Evolutionary conservation across 805 yeast species (phyloP), one percentile per base, ranked within the genome.

Genomic region (Clavispora carvajalis): DNA sequence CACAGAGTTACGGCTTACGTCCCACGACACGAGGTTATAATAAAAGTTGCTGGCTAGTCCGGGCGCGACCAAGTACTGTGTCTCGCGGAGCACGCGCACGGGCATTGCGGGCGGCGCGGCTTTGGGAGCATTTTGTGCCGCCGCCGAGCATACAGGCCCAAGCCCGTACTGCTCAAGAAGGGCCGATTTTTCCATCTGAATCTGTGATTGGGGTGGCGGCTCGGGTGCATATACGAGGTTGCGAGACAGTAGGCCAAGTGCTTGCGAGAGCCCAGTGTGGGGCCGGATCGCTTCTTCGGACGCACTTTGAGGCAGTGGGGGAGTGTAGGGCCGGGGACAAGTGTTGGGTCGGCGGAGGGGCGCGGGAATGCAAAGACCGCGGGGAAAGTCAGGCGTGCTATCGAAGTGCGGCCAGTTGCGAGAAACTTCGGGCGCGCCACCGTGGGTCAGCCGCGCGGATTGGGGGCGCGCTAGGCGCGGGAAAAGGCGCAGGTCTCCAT

Each of bases 21-120:
- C 78, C 95, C 95, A 87, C 5, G 87, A 74, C 0, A 87, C 73
- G 40, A 85, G 64, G 53, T 85, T 85, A 1, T 86, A 73, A 59
- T 87, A 88, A 54, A 80, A 87, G 56, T 88, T 95, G 57, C 85
- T 82, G 45, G 82, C 64, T 39, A 87, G 58, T 2, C 79, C 78
- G 37, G 46, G 46, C 7, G 53, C 46, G 25, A 45, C 48, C 7
- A 49, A 38, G 37, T 49, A 49, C 40, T 47, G 50, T 15, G 46
- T 47, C 38, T 49, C 53, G 23, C 31, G 31, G 19, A 28, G 31
- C 10, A 15, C 31, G 31, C 19, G 31, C 29, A 13, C 16, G 6
- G 29, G 15, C 30, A 10, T 18, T 3, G 31, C 10, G 19, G 19
- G 16, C 12, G 19, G 19, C 7, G 31, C 19, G 16, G 12, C 31